Evolutionary conservation across 202 grass and related monocot genomes (phyloP).

Genomic region (Elaeis oleifera): DNA sequence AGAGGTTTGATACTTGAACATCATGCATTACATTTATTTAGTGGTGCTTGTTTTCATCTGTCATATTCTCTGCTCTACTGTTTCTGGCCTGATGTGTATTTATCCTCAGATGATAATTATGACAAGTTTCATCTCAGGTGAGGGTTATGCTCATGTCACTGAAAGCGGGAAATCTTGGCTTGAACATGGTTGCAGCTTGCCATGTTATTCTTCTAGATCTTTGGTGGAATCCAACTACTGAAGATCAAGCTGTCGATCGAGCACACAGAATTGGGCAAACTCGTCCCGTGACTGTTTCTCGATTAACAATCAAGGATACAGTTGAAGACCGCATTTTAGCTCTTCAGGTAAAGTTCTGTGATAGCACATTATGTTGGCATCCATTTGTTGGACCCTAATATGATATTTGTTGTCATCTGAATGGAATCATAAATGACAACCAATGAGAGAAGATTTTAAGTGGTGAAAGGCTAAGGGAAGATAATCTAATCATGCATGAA

Average conservation of each 20-base stretch:
- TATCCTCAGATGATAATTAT: no score
- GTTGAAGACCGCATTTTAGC: conserved; percentile 94
- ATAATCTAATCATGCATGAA: no score
- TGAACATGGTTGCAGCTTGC: conserved; percentile 96
- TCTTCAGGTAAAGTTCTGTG: conserved; percentile 53
- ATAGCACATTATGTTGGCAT: no score
- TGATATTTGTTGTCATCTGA: no score
- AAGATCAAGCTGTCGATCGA: conserved; percentile 96
- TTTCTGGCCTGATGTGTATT: neutral
- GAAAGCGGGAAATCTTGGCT: conserved; percentile 93
- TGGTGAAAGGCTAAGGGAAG: no score
- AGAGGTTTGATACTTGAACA: conserved; percentile 46
- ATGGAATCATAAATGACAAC: no score
- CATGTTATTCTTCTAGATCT: conserved; percentile 99
- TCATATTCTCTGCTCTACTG: neutral
- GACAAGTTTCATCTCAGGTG: conserved; percentile 37
- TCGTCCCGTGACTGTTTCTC: conserved; percentile 63
- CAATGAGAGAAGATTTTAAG: no score
- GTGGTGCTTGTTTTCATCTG: neutral
- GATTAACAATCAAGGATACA: conserved; percentile 69
- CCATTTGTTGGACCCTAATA: no score
- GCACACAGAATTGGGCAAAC: conserved; percentile 92
- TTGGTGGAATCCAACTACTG: conserved; percentile 98
- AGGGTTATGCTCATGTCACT: conserved; percentile 98
- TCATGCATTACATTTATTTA: neutral